Evolutionary conservation across 2,329 filamentous ascomycete genomes (phyloP).

Genomic region (Colletotrichum graminicola): DNA sequence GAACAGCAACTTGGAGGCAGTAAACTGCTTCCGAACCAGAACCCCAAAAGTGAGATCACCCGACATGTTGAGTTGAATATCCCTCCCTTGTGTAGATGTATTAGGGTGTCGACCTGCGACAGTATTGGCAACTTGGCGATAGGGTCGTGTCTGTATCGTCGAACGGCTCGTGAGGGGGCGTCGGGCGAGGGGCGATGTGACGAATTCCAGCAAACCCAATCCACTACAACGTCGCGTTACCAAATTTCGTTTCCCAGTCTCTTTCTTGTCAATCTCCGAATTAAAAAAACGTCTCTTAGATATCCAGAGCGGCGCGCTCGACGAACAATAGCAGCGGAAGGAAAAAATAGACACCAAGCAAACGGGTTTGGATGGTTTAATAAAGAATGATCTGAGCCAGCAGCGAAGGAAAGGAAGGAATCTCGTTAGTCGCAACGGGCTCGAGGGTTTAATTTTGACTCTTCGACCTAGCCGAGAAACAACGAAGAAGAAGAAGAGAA

Average conservation of each 20-base stretch:
- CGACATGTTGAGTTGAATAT: conserved; percentile 54
- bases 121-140: conserved; percentile 47
- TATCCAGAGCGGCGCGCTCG: conserved; percentile 30
- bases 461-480: conserved; percentile 59
- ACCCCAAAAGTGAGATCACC: conserved; percentile 49
- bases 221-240: conserved; percentile 13
- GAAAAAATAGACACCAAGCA: conserved; percentile 43
- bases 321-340: conserved; percentile 49
- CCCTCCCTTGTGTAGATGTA: conserved; percentile 26
- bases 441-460: conserved; percentile 53
- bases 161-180: conserved; percentile 9
- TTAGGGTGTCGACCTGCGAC: conserved; percentile 69
- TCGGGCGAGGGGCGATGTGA: conserved; percentile 10
- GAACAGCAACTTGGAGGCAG: conserved; percentile 79
- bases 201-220: conserved; percentile 27
- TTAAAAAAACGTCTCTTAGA: conserved; percentile 39
- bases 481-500: conserved; percentile 50
- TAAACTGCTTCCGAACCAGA: conserved; percentile 74
- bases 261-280: conserved; percentile 31
- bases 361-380: conserved; percentile 41
- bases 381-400: conserved; percentile 70
- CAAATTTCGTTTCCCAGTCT: conserved; percentile 26
- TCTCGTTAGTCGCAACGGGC: conserved; percentile 51
- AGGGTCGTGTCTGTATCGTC: conserved; percentile 32
- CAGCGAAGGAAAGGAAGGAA: conserved; percentile 61